Conservation (phyloP, 1,139 yeast genomes). For the Blastobotrys buckinghamii region DNA sequence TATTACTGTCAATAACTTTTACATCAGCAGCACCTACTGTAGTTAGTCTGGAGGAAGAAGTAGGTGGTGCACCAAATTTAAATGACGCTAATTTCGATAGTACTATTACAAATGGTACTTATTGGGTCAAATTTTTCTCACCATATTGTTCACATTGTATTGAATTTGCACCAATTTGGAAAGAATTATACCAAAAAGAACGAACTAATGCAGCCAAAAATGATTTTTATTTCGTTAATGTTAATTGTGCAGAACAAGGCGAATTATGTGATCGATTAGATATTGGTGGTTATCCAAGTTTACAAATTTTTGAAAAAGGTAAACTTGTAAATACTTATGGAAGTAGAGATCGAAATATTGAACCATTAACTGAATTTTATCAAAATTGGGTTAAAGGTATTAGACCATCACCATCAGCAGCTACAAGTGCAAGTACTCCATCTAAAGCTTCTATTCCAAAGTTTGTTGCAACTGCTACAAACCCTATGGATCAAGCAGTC, state of each 20-base stretch:
- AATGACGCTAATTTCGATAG: constrained; percentile 4
- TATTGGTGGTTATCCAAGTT: constrained; percentile 32
- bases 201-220: constrained; percentile 16
- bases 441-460: constrained; percentile 8
- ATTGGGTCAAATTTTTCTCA: constrained; percentile 39
- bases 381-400: constrained; percentile 7
- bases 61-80: constrained; percentile 2
- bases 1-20: not conserved
- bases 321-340: constrained; percentile 24
- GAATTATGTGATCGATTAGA: constrained; percentile 34
- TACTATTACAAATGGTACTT: constrained; percentile 23
- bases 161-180: constrained; percentile 37
- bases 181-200: constrained; percentile 24
- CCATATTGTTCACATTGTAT: constrained; percentile 39
- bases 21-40: not conserved
- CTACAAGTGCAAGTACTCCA: not conserved
- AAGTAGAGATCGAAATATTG: constrained; percentile 13
- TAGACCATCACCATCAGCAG: constrained; percentile 1
- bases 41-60: constrained; percentile 1
- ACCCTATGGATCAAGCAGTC: constrained; percentile 3
- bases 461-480: constrained; percentile 14
- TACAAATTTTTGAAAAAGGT: constrained; percentile 34
- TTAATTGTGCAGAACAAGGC: constrained; percentile 37
- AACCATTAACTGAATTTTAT: constrained; percentile 14
- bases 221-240: constrained; percentile 34